Evolutionary conservation across 2,329 filamentous ascomycete species (phyloP).

Genomic region (Colletotrichum sp.): DNA sequence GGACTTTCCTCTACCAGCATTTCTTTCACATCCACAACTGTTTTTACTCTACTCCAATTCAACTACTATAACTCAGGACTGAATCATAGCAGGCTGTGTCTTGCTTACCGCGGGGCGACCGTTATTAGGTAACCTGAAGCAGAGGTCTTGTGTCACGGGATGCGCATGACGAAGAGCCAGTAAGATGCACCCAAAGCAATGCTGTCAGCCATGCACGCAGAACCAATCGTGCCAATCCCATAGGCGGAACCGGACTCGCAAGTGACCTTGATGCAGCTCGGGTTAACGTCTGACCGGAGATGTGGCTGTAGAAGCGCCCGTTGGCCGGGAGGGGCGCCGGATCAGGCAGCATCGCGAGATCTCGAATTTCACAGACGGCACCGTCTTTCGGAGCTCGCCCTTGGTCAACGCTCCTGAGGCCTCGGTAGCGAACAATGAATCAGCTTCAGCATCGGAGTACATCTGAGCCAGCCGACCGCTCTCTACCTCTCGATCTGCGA

Average conservation of each 20-base stretch:
- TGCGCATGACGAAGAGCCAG: too few species aligned
- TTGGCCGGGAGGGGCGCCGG: accelerated
- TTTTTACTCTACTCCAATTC: too few species aligned
- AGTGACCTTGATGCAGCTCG: neutral
- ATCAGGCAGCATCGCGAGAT: neutral
- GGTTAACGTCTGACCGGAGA: neutral
- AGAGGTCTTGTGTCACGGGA: too few species aligned
- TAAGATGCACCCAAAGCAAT: too few species aligned
- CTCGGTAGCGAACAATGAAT: neutral
- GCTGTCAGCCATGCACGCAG: too few species aligned
- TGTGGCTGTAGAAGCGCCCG: accelerated
- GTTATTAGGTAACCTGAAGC: too few species aligned
- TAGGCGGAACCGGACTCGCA: neutral
- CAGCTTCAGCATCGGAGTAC: neutral
- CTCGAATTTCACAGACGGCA: neutral
- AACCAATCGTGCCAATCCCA: too few species aligned
- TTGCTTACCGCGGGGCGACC: too few species aligned
- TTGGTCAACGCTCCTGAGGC: accelerated
- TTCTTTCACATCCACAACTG: too few species aligned
- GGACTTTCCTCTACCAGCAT: too few species aligned
- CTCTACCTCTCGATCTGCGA: neutral
- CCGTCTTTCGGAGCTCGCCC: accelerated
- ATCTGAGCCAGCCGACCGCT: neutral
- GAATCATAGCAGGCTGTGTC: too few species aligned
- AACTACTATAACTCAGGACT: too few species aligned